A percentile compares a stretch with the other conserved stretches of the same genome.
Conservation (phyloP, 2,329 filamentous ascomycete genomes). For the Colletotrichum lini region DNA sequence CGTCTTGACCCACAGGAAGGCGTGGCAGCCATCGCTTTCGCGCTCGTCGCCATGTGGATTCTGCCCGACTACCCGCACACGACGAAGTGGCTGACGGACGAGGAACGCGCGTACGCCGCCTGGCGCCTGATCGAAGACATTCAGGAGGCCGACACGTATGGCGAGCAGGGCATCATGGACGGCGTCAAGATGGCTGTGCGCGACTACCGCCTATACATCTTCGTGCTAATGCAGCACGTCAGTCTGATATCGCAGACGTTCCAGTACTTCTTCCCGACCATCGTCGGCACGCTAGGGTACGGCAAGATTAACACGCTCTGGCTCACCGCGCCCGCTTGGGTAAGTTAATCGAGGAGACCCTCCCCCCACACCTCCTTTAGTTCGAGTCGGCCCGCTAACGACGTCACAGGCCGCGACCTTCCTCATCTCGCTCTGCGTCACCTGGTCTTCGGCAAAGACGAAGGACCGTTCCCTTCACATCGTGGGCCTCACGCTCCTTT, state of each 20-base stretch:
- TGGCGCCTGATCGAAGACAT: slow-evolving; percentile 66
- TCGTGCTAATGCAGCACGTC: slow-evolving; percentile 68
- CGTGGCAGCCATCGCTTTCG: slow-evolving; percentile 56
- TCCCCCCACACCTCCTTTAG: background rate
- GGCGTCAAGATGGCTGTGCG: slow-evolving; percentile 64
- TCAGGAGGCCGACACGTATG: slow-evolving; percentile 59
- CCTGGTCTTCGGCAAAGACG: slow-evolving; percentile 67
- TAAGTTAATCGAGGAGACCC: slow-evolving; percentile 43
- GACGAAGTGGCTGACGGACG: slow-evolving; percentile 64
- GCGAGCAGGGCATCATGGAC: slow-evolving; percentile 55
- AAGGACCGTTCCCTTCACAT: slow-evolving; percentile 72
- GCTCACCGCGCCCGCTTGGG: slow-evolving; percentile 72
- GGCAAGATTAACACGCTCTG: slow-evolving; percentile 67
- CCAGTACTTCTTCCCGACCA: slow-evolving; percentile 76
- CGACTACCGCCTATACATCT: slow-evolving; percentile 67
- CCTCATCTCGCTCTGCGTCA: slow-evolving; percentile 66
- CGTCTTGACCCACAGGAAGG: slow-evolving; percentile 49
- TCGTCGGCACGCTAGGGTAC: slow-evolving; percentile 74
- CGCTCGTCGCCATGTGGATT: slow-evolving; percentile 52
- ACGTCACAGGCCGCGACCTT: slow-evolving; percentile 62
- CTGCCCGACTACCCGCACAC: slow-evolving; percentile 69
- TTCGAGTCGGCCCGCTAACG: background rate
- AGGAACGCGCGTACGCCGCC: slow-evolving; percentile 67
- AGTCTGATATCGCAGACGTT: slow-evolving; percentile 69
- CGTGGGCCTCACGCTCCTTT: slow-evolving; percentile 64